Evolutionary conservation across 2,329 filamentous ascomycete species (phyloP), one percentile per base, ranked within the genome.

Genomic region (Aspergillus versicolor): DNA sequence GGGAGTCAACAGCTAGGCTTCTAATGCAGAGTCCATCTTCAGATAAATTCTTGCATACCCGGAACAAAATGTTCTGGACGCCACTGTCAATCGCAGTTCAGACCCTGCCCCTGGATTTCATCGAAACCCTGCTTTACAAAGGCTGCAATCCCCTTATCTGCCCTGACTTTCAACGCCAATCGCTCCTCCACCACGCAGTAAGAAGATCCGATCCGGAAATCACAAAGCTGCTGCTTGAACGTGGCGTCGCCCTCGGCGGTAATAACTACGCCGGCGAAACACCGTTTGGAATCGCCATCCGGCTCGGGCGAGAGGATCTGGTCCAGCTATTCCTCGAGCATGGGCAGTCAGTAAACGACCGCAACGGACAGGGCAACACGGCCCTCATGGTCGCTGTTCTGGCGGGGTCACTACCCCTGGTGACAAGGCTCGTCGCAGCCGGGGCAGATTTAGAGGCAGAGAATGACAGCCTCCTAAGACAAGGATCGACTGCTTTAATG

Each of bases 191-290:
- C 3, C 34, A 37, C 9, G 34, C 34, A n/a, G 34, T 37, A 2
- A 8, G 34, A 37, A 15, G 34, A 37, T 1, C 12, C 0, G 34
- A 37, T 13, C 12, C 34, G 13, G 34, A 13, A n/a, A 37, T 37
- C 3, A 37, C 34, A 3, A 7, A n/a, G 34, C 1, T 37, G 6
- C 34, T 37, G 2, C 34, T 37, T 5, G 34, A 37, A 3, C 34
- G 5, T 0, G 3, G 15, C 1, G 34, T 13, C 15, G 12, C 34
- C 1, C 34, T 13, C 5, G 34, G 12, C 2, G 12, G 2, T 0
- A 13, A 37, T 13, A n/a, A 3, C 34, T 37, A 3, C 34, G 15
- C 34, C 1, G 34, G 34, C 2, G 34, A 37, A 13, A 37, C 34
- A 1, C 0, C 34, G 3, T n/a, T 37, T 7, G 12, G 12, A 7